Evolutionary conservation across 352 stramenopile genomes (phyloP).

Genomic region (Globisporangium middletonii): DNA sequence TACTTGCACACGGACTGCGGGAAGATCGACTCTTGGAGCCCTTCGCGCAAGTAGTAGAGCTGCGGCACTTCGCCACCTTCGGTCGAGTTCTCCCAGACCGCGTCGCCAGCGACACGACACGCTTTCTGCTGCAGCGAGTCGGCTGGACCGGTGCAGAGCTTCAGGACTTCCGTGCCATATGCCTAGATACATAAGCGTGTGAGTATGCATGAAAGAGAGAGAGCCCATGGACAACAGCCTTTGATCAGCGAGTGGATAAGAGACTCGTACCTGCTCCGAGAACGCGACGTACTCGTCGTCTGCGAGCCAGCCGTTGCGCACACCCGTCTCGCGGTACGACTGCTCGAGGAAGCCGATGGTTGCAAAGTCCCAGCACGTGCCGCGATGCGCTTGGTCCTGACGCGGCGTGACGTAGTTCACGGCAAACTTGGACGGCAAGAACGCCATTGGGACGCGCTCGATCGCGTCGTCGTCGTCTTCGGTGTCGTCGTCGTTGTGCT

Average conservation of each 20-base stretch:
- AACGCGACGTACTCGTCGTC: slow-evolving; percentile 71
- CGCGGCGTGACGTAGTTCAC: slow-evolving; percentile 74
- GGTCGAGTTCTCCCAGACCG: slow-evolving; percentile 77
- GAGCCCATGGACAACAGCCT: too few species aligned
- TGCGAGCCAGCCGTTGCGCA: slow-evolving; percentile 60
- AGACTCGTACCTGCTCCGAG: slow-evolving; percentile 49
- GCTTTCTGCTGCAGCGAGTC: slow-evolving; percentile 64
- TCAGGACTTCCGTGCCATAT: slow-evolving; percentile 64
- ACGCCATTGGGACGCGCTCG: slow-evolving; percentile 50
- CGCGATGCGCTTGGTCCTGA: slow-evolving; percentile 65
- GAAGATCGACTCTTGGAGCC: slow-evolving; percentile 67
- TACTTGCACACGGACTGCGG: slow-evolving; percentile 69
- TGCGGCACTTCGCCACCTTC: slow-evolving; percentile 67
- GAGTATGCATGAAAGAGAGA: not conserved
- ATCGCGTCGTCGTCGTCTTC: not conserved
- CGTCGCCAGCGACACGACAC: slow-evolving; percentile 62
- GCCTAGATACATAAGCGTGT: slow-evolving; percentile 20
- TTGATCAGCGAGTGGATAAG: not conserved
- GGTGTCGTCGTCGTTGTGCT: slow-evolving; percentile 6
- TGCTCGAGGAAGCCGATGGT: slow-evolving; percentile 75
- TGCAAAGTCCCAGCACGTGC: slow-evolving; percentile 82
- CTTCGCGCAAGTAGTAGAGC: slow-evolving; percentile 76
- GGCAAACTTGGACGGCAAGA: slow-evolving; percentile 75
- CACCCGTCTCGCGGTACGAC: slow-evolving; percentile 65
- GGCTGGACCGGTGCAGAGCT: slow-evolving; percentile 57